A percentile compares a stretch with the other conserved stretches of the same genome.
phyloP scores from a whole-genome alignment of 108 stramenopile species.

The Chaetoceros tenuissimus region DNA sequence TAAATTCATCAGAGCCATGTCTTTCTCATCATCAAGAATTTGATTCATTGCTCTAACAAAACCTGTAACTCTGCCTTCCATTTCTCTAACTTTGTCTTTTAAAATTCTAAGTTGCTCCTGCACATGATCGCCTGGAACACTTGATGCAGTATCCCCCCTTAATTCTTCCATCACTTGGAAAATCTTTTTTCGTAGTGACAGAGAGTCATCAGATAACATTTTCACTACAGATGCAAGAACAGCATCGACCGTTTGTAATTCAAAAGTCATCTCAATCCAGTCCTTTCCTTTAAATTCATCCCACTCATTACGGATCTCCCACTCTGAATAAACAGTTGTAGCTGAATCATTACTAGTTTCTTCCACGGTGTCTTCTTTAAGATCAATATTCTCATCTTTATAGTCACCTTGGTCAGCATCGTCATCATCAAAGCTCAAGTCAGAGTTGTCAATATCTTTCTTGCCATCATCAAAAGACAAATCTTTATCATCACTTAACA shows the following conservation, averaged over 20 bases:
- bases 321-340: background rate
- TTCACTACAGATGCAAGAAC: slow-evolving; percentile 50
- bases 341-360: background rate
- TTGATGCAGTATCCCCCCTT: slow-evolving; percentile 2
- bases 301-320: slow-evolving; percentile 37
- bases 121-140: slow-evolving; percentile 35
- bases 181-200: slow-evolving; percentile 28
- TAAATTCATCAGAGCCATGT: slow-evolving; percentile 85
- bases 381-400: slow-evolving; percentile 3
- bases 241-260: slow-evolving; percentile 74
- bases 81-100: slow-evolving; percentile 63
- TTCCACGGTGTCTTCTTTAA: slow-evolving; percentile 1
- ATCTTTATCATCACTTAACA: no score
- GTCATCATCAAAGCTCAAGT: slow-evolving; percentile 2
- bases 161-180: slow-evolving; percentile 35
- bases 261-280: slow-evolving; percentile 63
- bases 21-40: slow-evolving; percentile 79
- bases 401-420: slow-evolving; percentile 10
- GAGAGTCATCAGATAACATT: slow-evolving; percentile 55
- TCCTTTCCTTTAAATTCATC: slow-evolving; percentile 51
- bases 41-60: slow-evolving; percentile 69
- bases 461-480: background rate
- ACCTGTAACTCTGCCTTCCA: slow-evolving; percentile 66
- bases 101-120: slow-evolving; percentile 57
- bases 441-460: background rate